Evolutionary conservation across 1,139 yeast species (phyloP).

Genomic region (Yamadazyma membranifaciens): DNA sequence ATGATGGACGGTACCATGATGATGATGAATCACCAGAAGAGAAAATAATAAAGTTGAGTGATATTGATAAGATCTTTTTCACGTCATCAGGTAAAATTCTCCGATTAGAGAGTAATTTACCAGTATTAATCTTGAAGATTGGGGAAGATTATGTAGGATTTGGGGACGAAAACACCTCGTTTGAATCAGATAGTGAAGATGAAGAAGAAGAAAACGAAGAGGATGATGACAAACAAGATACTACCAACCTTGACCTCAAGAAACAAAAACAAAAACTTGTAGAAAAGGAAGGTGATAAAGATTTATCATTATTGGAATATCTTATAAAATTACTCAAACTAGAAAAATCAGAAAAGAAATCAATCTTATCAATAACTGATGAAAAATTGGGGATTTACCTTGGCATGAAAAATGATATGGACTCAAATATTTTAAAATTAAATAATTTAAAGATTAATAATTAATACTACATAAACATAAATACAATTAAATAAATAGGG

Average conservation of each 20-base stretch:
- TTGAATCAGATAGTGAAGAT: constrained; percentile 26
- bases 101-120: constrained; percentile 63
- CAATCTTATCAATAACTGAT: constrained; percentile 58
- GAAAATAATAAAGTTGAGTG: constrained; percentile 36
- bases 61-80: constrained; percentile 59
- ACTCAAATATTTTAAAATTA: constrained; percentile 36
- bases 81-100: constrained; percentile 71
- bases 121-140: constrained; percentile 63
- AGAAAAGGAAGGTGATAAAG: constrained; percentile 11
- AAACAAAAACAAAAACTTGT: not conserved
- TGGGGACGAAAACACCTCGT: constrained; percentile 35
- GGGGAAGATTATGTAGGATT: constrained; percentile 48
- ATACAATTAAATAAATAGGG: not conserved
- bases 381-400: constrained; percentile 65
- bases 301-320: constrained; percentile 63
- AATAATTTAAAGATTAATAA: constrained; percentile 26
- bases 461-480: not conserved
- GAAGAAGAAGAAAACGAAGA: constrained; percentile 26
- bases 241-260: not conserved
- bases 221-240: constrained; percentile 10
- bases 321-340: constrained; percentile 59
- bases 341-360: constrained; percentile 59
- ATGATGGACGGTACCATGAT: constrained; percentile 77
- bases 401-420: constrained; percentile 47
- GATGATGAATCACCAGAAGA: constrained; percentile 41